These are phyloP conservation scores for Aureobasidium sp. DNA, from an alignment of 2,329 filamentous ascomycete genomes.

Conservation along the genomic window DNA sequence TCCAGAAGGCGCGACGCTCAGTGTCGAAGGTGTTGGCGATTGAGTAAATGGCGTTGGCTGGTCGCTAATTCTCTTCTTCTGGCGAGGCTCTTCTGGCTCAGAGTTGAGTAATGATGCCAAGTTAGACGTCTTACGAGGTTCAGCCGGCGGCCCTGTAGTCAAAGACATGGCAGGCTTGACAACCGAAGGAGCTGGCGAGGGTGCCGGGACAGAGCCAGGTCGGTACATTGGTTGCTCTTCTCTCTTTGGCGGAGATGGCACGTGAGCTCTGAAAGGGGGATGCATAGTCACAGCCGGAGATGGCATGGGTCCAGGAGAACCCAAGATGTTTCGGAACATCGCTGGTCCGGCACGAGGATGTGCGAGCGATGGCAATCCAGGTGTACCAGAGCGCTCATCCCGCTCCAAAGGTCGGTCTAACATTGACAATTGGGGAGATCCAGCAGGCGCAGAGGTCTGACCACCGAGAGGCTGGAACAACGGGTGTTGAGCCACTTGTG, in stretches of 20 bases:
- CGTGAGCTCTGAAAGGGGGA: conserved; percentile 13
- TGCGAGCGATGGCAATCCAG: conserved; percentile 17
- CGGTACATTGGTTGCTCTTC: conserved; percentile 18
- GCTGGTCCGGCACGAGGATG: conserved; percentile 8
- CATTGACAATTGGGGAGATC: conserved; percentile 8
- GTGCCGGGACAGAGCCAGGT: conserved; percentile 20
- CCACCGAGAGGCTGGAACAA: background rate
- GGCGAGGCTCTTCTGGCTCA: conserved; percentile 25
- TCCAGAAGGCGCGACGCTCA: conserved; percentile 4
- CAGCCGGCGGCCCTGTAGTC: conserved; percentile 18
- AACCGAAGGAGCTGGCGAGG: conserved; percentile 16
- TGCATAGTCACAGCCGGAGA: conserved; percentile 9
- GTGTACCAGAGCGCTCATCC: conserved; percentile 23
- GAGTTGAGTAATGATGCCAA: conserved; percentile 26
- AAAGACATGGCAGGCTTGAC: conserved; percentile 13
- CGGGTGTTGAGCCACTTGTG: conserved; percentile 11
- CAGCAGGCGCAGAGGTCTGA: background rate
- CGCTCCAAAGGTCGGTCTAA: conserved; percentile 20
- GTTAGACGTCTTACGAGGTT: conserved; percentile 30
- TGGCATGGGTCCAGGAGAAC: conserved; percentile 13
- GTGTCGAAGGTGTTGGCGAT: conserved; percentile 12
- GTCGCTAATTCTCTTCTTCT: conserved; percentile 20
- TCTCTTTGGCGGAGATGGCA: conserved; percentile 23
- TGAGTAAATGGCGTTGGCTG: conserved; percentile 18
- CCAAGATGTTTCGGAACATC: conserved; percentile 13